Evolutionary conservation across 2,329 filamentous ascomycete genomes (phyloP).

Genomic region (Aspergillus aculeatinus): DNA sequence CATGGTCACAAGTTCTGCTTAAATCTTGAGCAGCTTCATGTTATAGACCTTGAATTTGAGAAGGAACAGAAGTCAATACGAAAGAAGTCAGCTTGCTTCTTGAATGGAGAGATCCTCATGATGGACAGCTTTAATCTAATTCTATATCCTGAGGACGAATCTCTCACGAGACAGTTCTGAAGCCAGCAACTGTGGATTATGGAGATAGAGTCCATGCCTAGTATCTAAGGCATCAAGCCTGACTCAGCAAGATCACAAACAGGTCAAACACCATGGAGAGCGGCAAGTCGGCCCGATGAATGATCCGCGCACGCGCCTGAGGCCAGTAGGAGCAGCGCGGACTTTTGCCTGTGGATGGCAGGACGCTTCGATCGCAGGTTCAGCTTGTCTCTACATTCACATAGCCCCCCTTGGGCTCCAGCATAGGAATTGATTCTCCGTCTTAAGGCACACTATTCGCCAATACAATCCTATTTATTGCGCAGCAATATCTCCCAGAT

Average conservation of each 20-base stretch:
- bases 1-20: too few relatives aligned
- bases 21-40: too few relatives aligned
- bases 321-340: slow-evolving; percentile 21
- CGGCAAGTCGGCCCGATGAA: slow-evolving; percentile 9
- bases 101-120: too few relatives aligned
- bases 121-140: too few relatives aligned
- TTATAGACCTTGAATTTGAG: too few relatives aligned
- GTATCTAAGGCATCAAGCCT: not conserved
- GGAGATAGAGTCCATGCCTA: not conserved
- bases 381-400: slow-evolving; percentile 17
- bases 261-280: slow-evolving; percentile 10
- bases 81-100: too few relatives aligned
- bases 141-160: too few relatives aligned
- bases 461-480: slow-evolving; percentile 4
- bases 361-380: slow-evolving; percentile 24
- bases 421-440: slow-evolving; percentile 19
- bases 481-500: slow-evolving; percentile 8
- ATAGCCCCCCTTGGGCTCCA: slow-evolving; percentile 14
- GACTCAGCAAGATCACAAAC: not conserved
- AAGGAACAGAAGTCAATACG: too few relatives aligned
- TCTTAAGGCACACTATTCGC: slow-evolving; percentile 10
- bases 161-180: too few relatives aligned
- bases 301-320: slow-evolving; percentile 25
- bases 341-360: slow-evolving; percentile 25
- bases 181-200: not conserved